Evolutionary conservation across 1,139 yeast species (phyloP).

Genomic region (Blastobotrys elegans): DNA sequence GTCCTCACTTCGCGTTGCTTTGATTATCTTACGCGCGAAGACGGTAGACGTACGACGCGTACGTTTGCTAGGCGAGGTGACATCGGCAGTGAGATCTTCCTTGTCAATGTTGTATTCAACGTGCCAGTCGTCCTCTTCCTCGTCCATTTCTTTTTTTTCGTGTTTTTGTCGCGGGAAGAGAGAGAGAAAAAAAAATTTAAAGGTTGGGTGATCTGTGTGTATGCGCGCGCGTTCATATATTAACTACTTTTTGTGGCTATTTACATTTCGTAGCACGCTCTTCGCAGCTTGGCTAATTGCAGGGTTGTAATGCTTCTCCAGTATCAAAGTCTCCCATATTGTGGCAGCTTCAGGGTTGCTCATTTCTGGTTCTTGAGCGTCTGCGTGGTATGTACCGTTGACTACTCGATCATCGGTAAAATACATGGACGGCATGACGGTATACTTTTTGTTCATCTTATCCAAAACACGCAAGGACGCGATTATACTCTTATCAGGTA

Average conservation of each 20-base stretch:
- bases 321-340: slow-evolving; percentile 76
- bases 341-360: slow-evolving; percentile 84
- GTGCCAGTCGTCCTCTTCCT: no score
- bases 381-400: slow-evolving; percentile 66
- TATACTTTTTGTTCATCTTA: slow-evolving; percentile 60
- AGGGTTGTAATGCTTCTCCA: slow-evolving; percentile 80
- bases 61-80: background rate
- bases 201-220: background rate
- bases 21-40: background rate
- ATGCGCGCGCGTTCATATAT: background rate
- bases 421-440: slow-evolving; percentile 67
- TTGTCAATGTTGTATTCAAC: background rate
- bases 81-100: background rate
- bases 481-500: slow-evolving; percentile 84
- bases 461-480: slow-evolving; percentile 75
- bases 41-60: background rate
- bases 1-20: background rate
- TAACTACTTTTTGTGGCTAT: background rate
- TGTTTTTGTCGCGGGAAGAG: background rate
- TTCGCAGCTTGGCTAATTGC: slow-evolving; percentile 55
- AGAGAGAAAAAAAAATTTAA: slow-evolving; percentile 1
- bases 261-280: slow-evolving; percentile 15
- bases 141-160: no score
- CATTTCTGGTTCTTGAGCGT: slow-evolving; percentile 64
- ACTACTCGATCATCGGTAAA: slow-evolving; percentile 85